Base-by-base conservation (phyloP, 371 early-diverging fungal species). In the Rhizopus delemar region DNA sequence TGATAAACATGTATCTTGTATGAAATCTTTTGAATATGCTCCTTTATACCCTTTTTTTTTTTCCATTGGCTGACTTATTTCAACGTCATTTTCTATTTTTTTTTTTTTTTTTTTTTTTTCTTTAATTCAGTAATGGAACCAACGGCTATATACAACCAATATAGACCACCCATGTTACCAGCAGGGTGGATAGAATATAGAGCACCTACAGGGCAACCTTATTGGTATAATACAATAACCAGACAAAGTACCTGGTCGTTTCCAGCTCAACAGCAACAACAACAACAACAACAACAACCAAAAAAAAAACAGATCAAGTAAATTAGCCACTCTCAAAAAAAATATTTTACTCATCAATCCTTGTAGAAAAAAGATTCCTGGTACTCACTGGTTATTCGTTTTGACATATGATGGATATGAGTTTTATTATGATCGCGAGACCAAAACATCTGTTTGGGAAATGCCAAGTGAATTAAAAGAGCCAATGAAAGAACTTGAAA, bases 321-420 rank as follows among this genome's bases (percentile, higher is more conserved):
- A 34, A 53, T 57, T 9, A 67, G 75, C 28, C 64, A 66, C 28
- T 45, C 41, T 22, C 16, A 12, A 33, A 13, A 2, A 5, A 22
- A 38, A 7, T 5, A 8, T 13, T 15, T 2, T 22, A 15, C 33
- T 41, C 6, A 33, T 8, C 15, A 33, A 28, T 11, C 4, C 16
- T 34, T 4, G 41, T 68, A 87, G 88, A 55, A 83, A 78, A 31
- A 80, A 77, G 50, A 84, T 93, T 41, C 84, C 90, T 41, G 81
- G 83, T n/a, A 83, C 90, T 0, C 65, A 72, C 5, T 93, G 93
- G 93, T 78, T 83, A 48, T 82, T 93, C 57, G 86, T 91, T 0
- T 74, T 78, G 52, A 92, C 93, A n/a, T 78, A 72, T 35, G 73
- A 75, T 22, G 87, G 88, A 28, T 81, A 88, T 51, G 91, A 92